These are phyloP conservation scores for Podospora appendiculata DNA, from an alignment of 495 filamentous ascomycete species.

Conservation along the genomic window DNA sequence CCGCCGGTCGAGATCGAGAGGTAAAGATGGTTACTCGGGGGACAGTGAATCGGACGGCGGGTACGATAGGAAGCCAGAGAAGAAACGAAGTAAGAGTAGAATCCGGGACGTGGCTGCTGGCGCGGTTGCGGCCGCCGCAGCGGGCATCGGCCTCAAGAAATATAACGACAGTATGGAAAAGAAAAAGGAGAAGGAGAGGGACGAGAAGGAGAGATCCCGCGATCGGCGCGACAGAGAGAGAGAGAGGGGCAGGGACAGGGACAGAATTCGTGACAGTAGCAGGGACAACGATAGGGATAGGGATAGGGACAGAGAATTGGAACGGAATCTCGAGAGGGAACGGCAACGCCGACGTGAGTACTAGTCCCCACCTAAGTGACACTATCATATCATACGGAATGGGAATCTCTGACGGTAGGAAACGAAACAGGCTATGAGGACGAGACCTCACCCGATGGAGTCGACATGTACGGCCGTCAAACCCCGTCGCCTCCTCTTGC, in stretches of 20 bases:
- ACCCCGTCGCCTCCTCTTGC: conserved; percentile 43
- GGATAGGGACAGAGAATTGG: neutral
- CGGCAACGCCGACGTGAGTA: conserved; percentile 30
- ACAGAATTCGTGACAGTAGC: conserved; percentile 10
- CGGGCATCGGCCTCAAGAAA: conserved; percentile 72
- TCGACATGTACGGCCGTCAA: conserved; percentile 24
- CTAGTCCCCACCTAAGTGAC: neutral
- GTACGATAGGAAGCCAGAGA: conserved; percentile 27
- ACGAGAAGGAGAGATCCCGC: conserved; percentile 21
- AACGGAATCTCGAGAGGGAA: conserved; percentile 17
- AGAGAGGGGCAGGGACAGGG: conserved; percentile 15
- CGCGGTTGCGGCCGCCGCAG: conserved; percentile 62
- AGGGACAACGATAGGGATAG: conserved; percentile 12
- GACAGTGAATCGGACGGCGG: conserved; percentile 28
- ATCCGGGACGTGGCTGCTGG: conserved; percentile 60
- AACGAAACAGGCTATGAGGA: conserved; percentile 31
- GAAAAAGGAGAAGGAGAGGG: conserved; percentile 31
- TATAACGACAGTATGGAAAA: conserved; percentile 51
- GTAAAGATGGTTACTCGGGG: conserved; percentile 11
- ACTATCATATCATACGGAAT: neutral
- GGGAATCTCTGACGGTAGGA: conserved; percentile 1
- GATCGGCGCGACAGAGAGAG: conserved; percentile 13
- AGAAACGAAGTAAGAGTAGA: conserved; percentile 54
- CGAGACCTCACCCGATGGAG: conserved; percentile 27
- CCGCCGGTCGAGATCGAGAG: conserved; percentile 5